Percentiles rank a stretch among this genome's conserved stretches.
Evolutionary conservation across 2,329 filamentous ascomycete species (phyloP).

Genomic region (Clonostachys chloroleuca): DNA sequence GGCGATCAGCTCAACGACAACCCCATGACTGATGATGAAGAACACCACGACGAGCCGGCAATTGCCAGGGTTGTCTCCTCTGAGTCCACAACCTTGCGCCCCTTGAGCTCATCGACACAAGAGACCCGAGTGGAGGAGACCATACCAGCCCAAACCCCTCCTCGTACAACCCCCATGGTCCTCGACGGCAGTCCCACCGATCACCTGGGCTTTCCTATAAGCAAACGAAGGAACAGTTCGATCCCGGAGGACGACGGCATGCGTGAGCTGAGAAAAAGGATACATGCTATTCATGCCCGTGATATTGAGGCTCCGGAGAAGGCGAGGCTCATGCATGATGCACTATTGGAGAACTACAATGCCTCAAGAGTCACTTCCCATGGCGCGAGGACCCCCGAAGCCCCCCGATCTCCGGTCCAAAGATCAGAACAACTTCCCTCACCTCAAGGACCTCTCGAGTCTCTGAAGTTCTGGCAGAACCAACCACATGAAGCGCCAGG

Average conservation of each 20-base stretch:
- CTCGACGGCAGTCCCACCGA: conserved; percentile 17
- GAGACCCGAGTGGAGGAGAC: conserved; percentile 24
- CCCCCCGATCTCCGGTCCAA: conserved; percentile 3
- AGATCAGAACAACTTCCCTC: not conserved
- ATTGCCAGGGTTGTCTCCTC: conserved; percentile 10
- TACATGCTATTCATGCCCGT: conserved; percentile 63
- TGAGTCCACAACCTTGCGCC: conserved; percentile 17
- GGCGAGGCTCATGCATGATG: conserved; percentile 65
- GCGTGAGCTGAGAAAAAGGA: conserved; percentile 59
- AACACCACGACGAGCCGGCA: conserved; percentile 3
- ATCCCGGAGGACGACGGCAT: conserved; percentile 80
- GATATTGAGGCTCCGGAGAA: conserved; percentile 59
- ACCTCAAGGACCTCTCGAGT: conserved; percentile 41
- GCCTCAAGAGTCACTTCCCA: conserved; percentile 17
- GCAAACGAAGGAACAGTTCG: conserved; percentile 18
- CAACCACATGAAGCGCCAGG: conserved; percentile 29
- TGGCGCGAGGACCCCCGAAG: conserved; percentile 28
- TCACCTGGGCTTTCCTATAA: conserved; percentile 21
- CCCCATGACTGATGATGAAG: conserved; percentile 11
- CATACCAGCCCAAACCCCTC: conserved; percentile 2
- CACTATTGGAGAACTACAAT: conserved; percentile 65
- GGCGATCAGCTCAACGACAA: conserved; percentile 5
- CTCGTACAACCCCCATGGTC: conserved; percentile 6
- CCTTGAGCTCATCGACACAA: conserved; percentile 24
- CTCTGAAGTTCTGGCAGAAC: conserved; percentile 56